Conservation (phyloP, 2,329 filamentous ascomycete genomes). For the Emmonsia crescens region DNA sequence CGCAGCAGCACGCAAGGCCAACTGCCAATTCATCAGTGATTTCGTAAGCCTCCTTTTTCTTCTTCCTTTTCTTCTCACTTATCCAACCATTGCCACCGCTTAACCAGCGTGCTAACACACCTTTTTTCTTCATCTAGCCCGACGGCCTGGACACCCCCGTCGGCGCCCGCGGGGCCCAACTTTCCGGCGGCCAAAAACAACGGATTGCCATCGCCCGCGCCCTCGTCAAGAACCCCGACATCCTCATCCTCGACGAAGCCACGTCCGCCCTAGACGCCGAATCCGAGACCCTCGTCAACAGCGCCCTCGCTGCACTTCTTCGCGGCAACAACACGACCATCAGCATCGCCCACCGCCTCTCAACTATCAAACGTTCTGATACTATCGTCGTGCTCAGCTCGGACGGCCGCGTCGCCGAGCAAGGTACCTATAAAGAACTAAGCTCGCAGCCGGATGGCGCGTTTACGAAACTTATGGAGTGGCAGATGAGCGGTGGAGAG, state of each 20-base stretch:
- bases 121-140: constrained; percentile 40
- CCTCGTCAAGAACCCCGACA: constrained; percentile 90
- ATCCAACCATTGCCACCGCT: constrained; percentile 6
- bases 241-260: constrained; percentile 90
- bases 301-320: constrained; percentile 70
- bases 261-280: constrained; percentile 94
- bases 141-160: constrained; percentile 91
- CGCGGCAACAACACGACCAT: constrained; percentile 90
- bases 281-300: constrained; percentile 91
- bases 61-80: not conserved
- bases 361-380: constrained; percentile 92
- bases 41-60: constrained; percentile 46
- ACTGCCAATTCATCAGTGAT: constrained; percentile 93
- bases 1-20: constrained; percentile 76
- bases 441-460: constrained; percentile 64
- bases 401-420: constrained; percentile 83
- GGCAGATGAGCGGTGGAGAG: constrained; percentile 89
- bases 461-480: constrained; percentile 95
- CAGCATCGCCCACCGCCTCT: constrained; percentile 89
- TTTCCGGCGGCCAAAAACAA: constrained; percentile 95
- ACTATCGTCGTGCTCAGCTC: constrained; percentile 82
- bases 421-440: constrained; percentile 70
- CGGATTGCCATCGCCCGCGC: constrained; percentile 94
- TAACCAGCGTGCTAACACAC: not conserved
- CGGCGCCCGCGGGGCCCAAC: constrained; percentile 80